These are phyloP conservation scores for Phyllostachys edulis DNA, from an alignment of 176 grass and related monocot genomes.

Conservation along the genomic window DNA sequence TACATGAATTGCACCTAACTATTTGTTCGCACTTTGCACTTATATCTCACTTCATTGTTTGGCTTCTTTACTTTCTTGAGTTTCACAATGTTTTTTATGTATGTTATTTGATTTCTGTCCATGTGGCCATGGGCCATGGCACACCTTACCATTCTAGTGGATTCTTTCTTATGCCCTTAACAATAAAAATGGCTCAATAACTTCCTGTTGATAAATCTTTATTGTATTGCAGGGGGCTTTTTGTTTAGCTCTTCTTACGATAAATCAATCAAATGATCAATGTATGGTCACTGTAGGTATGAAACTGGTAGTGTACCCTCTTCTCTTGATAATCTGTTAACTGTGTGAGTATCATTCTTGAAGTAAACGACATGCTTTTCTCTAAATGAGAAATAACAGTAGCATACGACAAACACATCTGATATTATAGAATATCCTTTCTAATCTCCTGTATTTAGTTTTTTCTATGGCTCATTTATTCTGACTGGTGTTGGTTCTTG, in stretches of 20 bases:
- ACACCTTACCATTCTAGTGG: neutral
- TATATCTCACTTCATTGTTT: neutral
- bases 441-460: neutral
- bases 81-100: conserved; percentile 9
- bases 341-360: conserved; percentile 12
- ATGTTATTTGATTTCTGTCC: neutral
- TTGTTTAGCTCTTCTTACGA: conserved; percentile 98
- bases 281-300: conserved; percentile 88
- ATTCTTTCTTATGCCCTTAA: neutral
- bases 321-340: conserved; percentile 3
- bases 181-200: conserved; percentile 4
- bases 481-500: conserved; percentile 26
- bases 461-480: conserved; percentile 16
- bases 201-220: neutral
- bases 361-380: conserved; percentile 17
- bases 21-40: neutral
- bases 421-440: neutral
- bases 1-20: neutral
- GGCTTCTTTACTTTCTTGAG: conserved; percentile 1
- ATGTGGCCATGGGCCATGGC: neutral
- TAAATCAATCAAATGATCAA: conserved; percentile 97
- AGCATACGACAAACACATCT: neutral
- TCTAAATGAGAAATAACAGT: conserved; percentile 23
- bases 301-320: conserved; percentile 23
- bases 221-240: conserved; percentile 52